phyloP scores from a whole-genome alignment of 805 yeast species.

The Candida yuanshanica region DNA sequence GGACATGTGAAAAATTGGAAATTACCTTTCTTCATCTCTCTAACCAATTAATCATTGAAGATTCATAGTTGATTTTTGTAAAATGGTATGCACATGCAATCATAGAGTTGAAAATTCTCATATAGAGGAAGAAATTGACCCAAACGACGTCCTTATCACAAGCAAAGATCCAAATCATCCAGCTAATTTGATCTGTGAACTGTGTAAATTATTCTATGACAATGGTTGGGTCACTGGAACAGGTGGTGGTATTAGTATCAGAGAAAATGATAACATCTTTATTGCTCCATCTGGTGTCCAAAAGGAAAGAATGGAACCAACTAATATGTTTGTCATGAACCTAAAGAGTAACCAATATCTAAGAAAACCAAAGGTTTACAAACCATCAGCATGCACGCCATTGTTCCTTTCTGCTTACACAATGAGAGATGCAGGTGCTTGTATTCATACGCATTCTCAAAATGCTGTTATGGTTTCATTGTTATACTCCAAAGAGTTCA shows the following conservation, averaged over 20 bases:
- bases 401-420: slow-evolving; percentile 61
- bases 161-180: slow-evolving; percentile 39
- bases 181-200: slow-evolving; percentile 76
- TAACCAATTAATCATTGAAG: no score
- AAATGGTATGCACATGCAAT: slow-evolving; percentile 1
- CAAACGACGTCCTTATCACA: slow-evolving; percentile 14
- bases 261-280: slow-evolving; percentile 48
- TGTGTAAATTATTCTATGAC: slow-evolving; percentile 69
- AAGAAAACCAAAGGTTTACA: slow-evolving; percentile 57
- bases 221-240: slow-evolving; percentile 95
- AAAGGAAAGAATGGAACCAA: slow-evolving; percentile 79
- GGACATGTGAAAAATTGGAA: no score
- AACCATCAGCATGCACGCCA: slow-evolving; percentile 95
- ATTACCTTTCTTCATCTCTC: no score
- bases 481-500: slow-evolving; percentile 64
- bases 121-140: not conserved
- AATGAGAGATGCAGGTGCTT: slow-evolving; percentile 81
- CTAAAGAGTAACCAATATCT: slow-evolving; percentile 45
- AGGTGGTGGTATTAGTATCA: slow-evolving; percentile 88
- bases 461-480: slow-evolving; percentile 78
- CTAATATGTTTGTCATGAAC: slow-evolving; percentile 75
- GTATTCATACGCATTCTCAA: slow-evolving; percentile 92
- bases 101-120: not conserved
- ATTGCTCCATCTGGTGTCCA: slow-evolving; percentile 97
- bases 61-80: no score